Conservation (phyloP, 345 rosid species). For the Abelmoschus esculentus region DNA sequence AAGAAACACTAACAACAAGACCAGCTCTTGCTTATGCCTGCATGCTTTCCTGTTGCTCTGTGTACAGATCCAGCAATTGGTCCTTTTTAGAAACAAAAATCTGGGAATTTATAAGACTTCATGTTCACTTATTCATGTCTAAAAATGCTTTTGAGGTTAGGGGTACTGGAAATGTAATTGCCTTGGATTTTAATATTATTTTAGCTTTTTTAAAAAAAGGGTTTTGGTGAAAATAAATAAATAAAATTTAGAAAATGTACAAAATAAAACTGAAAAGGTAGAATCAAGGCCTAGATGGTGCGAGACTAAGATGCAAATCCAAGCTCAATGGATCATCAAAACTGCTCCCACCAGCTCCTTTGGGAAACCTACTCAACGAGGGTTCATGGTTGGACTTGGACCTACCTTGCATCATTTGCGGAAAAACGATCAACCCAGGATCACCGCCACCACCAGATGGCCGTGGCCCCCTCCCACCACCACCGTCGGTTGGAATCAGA, state of each 20-base stretch:
- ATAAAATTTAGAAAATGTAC: constrained; percentile 33
- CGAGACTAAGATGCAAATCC: constrained; percentile 89
- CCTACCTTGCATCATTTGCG: constrained; percentile 21
- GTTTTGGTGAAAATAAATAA: constrained; percentile 9
- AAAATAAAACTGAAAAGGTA: not conserved
- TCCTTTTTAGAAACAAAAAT: too few species aligned
- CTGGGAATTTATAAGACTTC: too few species aligned
- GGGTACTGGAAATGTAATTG: too few species aligned
- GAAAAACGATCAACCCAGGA: constrained; percentile 22
- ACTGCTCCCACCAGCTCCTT: constrained; percentile 56
- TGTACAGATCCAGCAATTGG: too few species aligned
- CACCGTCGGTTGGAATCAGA: constrained; percentile 20
- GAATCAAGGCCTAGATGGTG: constrained; percentile 71
- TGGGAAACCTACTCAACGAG: constrained; percentile 60
- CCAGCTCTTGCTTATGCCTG: too few species aligned
- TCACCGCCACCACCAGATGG: constrained; percentile 16
- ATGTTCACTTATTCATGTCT: too few species aligned
- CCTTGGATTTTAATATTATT: too few species aligned
- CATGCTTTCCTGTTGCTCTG: too few species aligned
- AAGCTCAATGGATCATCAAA: constrained; percentile 68
- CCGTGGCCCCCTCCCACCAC: constrained; percentile 7
- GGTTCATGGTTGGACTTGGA: constrained; percentile 37
- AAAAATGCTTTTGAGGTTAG: too few species aligned
- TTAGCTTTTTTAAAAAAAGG: not conserved
- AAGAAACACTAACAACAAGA: too few species aligned